Percentiles rank a stretch among this genome's conserved stretches.
phyloP scores from a whole-genome alignment of 2,329 filamentous ascomycete species.

The Gremmenia infestans region DNA sequence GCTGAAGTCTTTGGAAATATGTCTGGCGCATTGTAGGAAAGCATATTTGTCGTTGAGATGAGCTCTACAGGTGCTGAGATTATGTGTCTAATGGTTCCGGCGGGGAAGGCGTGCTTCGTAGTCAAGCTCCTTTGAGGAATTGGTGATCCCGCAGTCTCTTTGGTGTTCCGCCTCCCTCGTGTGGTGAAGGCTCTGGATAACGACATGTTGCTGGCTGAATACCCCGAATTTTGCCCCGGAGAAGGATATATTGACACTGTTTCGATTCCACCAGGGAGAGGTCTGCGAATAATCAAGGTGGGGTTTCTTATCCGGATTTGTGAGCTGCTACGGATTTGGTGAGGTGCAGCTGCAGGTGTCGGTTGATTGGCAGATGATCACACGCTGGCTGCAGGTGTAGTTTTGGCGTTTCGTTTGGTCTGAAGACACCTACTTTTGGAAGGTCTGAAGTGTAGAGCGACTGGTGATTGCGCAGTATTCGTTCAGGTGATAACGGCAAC shows the following conservation, averaged over 20 bases:
- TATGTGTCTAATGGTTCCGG: conserved; percentile 44
- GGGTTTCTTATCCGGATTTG: conserved; percentile 19
- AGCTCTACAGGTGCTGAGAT: conserved; percentile 87
- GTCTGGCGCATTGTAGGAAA: conserved; percentile 90
- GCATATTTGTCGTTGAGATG: conserved; percentile 91
- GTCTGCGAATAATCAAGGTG: conserved; percentile 13
- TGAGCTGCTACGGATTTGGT: conserved; percentile 10
- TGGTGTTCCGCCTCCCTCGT: conserved; percentile 48
- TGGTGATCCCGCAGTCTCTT: conserved; percentile 36
- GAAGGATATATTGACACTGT: conserved; percentile 5
- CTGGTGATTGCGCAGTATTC: neutral
- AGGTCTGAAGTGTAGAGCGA: neutral
- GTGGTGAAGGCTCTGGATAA: conserved; percentile 69
- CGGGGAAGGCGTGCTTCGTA: conserved; percentile 23
- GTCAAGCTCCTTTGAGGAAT: conserved; percentile 25
- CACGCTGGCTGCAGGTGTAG: conserved; percentile 13
- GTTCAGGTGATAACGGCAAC: conserved; percentile 4
- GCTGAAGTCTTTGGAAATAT: conserved; percentile 42
- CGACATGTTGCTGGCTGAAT: conserved; percentile 37
- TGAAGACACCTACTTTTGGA: neutral
- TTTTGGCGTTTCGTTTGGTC: conserved; percentile 4
- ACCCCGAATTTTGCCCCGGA: conserved; percentile 4
- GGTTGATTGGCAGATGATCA: conserved; percentile 15
- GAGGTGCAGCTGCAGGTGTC: conserved; percentile 9
- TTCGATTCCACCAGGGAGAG: conserved; percentile 7